These are phyloP conservation scores for Mycena amicta DNA, from an alignment of 768 basidiomycete genomes.

Conservation along the genomic window DNA sequence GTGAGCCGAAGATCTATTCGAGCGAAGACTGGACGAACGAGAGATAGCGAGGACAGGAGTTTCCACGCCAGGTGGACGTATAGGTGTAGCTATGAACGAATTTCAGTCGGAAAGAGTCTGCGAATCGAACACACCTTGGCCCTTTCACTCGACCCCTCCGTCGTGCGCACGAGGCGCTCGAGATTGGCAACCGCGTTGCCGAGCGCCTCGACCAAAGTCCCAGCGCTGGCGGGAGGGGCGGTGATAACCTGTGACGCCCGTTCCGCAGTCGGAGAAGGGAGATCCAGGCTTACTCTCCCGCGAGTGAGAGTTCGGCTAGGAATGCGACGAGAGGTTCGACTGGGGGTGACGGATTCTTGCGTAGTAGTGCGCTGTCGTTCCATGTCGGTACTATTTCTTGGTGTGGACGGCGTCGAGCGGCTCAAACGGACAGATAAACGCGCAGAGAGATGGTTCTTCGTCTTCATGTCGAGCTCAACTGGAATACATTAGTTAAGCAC, in stretches of 20 bases:
- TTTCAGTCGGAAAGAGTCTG: not conserved
- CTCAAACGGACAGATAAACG: not conserved
- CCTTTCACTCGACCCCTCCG: not conserved
- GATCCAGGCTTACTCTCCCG: too few relatives aligned
- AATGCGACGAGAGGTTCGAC: too few relatives aligned
- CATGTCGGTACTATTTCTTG: too few relatives aligned
- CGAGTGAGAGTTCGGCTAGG: too few relatives aligned
- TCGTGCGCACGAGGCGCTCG: not conserved
- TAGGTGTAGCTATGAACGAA: not conserved
- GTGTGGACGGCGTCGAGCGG: not conserved
- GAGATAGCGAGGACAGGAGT: not conserved
- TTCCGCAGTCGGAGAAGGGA: too few relatives aligned
- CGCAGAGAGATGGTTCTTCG: not conserved
- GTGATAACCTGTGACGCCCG: too few relatives aligned
- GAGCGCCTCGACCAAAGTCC: not conserved
- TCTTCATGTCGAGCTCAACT: conserved; percentile 1
- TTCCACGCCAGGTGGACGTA: not conserved
- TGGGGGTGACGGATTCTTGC: too few relatives aligned
- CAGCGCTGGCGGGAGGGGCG: too few relatives aligned
- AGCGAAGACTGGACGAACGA: not conserved
- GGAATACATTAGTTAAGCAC: not conserved
- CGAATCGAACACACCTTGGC: not conserved
- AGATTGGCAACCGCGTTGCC: not conserved
- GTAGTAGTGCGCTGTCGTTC: too few relatives aligned
- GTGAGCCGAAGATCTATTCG: not conserved